A percentile compares a stretch with the other conserved stretches of the same genome.
Conservation (phyloP, 768 basidiomycete genomes). For the Russula foetens region DNA sequence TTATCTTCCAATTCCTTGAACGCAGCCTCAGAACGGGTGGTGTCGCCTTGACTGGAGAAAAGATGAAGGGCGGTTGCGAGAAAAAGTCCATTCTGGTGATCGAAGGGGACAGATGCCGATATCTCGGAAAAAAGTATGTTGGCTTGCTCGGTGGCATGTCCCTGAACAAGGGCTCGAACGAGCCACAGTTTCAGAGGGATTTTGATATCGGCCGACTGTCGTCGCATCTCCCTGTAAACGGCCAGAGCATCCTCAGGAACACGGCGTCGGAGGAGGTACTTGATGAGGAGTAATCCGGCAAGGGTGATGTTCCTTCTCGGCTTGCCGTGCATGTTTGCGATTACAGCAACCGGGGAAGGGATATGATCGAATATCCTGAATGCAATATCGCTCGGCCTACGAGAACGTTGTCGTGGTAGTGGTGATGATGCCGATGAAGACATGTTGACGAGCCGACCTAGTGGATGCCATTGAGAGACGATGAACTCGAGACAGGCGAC, state of each 20-base stretch:
- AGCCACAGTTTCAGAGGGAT: slow-evolving; percentile 5
- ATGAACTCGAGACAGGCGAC: slow-evolving; percentile 13
- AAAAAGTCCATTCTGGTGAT: background rate
- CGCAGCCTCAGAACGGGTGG: slow-evolving; percentile 34
- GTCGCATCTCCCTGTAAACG: slow-evolving; percentile 14
- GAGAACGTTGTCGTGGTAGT: background rate
- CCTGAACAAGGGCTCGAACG: slow-evolving; percentile 12
- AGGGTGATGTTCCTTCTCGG: background rate
- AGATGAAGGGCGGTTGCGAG: slow-evolving; percentile 44
- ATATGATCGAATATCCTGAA: slow-evolving; percentile 12
- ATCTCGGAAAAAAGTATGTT: slow-evolving; percentile 35
- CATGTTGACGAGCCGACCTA: slow-evolving; percentile 5
- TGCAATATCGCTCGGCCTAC: background rate
- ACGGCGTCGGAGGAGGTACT: slow-evolving; percentile 9
- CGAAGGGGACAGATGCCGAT: slow-evolving; percentile 16
- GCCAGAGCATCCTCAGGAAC: slow-evolving; percentile 18
- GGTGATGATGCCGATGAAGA: background rate
- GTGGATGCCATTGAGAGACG: slow-evolving; percentile 6
- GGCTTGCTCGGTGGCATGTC: slow-evolving; percentile 33
- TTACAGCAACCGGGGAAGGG: slow-evolving; percentile 1
- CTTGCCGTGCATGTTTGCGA: slow-evolving; percentile 1
- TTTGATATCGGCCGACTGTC: slow-evolving; percentile 1
- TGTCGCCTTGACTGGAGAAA: slow-evolving; percentile 45
- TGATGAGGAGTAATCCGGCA: slow-evolving; percentile 10
- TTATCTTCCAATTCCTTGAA: slow-evolving; percentile 32